Evolutionary conservation across 2,329 filamentous ascomycete genomes (phyloP).

Genomic region (Rhynchosporium agropyri): DNA sequence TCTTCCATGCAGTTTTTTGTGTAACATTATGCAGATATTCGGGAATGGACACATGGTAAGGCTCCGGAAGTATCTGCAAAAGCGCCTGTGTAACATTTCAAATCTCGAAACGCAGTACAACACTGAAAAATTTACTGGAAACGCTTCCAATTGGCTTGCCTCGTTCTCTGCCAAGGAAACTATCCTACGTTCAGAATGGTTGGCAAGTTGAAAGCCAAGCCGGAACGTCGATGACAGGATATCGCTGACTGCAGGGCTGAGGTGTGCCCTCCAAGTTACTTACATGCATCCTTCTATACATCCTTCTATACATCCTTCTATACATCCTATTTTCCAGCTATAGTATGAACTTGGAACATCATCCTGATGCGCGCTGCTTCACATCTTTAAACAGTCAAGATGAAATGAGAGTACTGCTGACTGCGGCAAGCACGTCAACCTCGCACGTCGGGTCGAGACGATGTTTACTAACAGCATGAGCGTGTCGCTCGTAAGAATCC

Average conservation of each 20-base stretch:
- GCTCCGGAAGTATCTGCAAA: background rate
- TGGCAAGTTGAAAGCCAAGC: constrained; percentile 1
- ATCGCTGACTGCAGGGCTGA: constrained; percentile 6
- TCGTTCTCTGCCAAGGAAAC: too few species aligned
- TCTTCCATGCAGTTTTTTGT: background rate
- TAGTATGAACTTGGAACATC: constrained; percentile 4
- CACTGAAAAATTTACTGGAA: too few species aligned
- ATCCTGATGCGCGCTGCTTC: constrained; percentile 3
- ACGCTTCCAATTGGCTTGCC: too few species aligned
- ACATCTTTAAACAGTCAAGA: too few species aligned
- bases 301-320: constrained; percentile 10
- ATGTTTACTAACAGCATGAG: background rate
- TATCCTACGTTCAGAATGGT: background rate
- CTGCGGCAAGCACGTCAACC: background rate
- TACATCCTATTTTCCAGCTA: constrained; percentile 6
- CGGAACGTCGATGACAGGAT: background rate
- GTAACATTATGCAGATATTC: background rate
- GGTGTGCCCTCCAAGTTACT: constrained; percentile 2
- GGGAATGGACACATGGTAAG: background rate
- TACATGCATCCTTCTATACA: constrained; percentile 10
- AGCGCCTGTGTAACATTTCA: background rate
- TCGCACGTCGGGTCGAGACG: background rate
- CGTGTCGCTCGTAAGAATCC: constrained; percentile 2
- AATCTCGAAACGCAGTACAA: too few species aligned
- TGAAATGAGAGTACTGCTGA: constrained; percentile 11